These are phyloP conservation scores for Coemansia furcata DNA, from an alignment of 192 early-diverging fungal genomes.

Conservation along the genomic window DNA sequence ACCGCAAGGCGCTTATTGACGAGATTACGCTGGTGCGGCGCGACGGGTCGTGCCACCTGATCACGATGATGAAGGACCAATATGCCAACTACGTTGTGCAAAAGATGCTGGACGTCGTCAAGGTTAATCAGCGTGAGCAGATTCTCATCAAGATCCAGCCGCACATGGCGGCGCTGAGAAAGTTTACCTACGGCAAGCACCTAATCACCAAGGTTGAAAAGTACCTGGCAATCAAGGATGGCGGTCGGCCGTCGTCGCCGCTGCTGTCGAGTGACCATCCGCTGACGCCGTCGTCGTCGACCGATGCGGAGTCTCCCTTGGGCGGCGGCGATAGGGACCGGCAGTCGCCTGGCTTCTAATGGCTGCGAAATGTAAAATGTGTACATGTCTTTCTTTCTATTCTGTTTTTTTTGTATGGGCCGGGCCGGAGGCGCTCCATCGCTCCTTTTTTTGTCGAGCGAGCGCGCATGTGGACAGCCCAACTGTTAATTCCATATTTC, in stretches of 20 bases:
- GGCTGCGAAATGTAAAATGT: neutral
- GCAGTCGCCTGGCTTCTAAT: conserved; percentile 1
- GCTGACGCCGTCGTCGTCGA: conserved; percentile 2
- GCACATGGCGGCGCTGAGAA: conserved; percentile 86
- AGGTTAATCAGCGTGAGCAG: conserved; percentile 82
- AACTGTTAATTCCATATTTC: neutral
- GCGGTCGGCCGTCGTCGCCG: conserved; percentile 7
- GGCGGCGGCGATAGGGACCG: conserved; percentile 10
- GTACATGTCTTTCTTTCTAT: neutral
- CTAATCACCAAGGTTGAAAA: conserved; percentile 73
- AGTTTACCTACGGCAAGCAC: conserved; percentile 98
- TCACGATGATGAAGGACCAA: conserved; percentile 99
- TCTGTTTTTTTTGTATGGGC: neutral
- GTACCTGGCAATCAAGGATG: conserved; percentile 28
- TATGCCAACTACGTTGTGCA: conserved; percentile 99
- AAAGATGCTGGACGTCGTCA: conserved; percentile 98
- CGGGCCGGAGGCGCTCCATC: too few relatives aligned
- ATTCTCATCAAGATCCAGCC: conserved; percentile 92
- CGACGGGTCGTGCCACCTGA: conserved; percentile 75
- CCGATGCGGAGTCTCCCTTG: neutral
- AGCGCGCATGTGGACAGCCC: too few relatives aligned
- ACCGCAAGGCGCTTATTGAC: conserved; percentile 87
- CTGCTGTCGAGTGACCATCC: neutral
- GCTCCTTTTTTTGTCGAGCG: too few relatives aligned
- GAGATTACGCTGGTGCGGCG: conserved; percentile 84